These are phyloP conservation scores for grape (Vitis vinifera) DNA, from an alignment of 164 flowering plant species.

Conservation along the genomic window ASM3070453v1 NC_081807.1:19169501-19170000, in stretches of 20 bases:
- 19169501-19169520: conserved; percentile 11
- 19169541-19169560: conserved; percentile 12
- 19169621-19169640: conserved; percentile 28
- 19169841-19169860: background rate
- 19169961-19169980: conserved; percentile 33
- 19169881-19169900: background rate
- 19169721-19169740: background rate
- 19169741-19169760: conserved; percentile 64
- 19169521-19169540: conserved; percentile 16
- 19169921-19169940: conserved; percentile 29
- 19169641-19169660: conserved; percentile 4
- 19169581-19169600: conserved; percentile 25
- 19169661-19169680: too few relatives aligned
- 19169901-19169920: background rate
- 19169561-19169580: conserved; percentile 27
- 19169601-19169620: conserved; percentile 16
- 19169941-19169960: conserved; percentile 42
- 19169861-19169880: background rate
- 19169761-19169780: conserved; percentile 69
- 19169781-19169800: conserved; percentile 81
- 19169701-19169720: too few relatives aligned
- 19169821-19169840: conserved; percentile 57
- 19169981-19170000: conserved; percentile 33
- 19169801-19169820: conserved; percentile 75
- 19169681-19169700: too few relatives aligned